Conservation (phyloP, 352 stramenopile genomes). For the Phytopythium vexans region DNA sequence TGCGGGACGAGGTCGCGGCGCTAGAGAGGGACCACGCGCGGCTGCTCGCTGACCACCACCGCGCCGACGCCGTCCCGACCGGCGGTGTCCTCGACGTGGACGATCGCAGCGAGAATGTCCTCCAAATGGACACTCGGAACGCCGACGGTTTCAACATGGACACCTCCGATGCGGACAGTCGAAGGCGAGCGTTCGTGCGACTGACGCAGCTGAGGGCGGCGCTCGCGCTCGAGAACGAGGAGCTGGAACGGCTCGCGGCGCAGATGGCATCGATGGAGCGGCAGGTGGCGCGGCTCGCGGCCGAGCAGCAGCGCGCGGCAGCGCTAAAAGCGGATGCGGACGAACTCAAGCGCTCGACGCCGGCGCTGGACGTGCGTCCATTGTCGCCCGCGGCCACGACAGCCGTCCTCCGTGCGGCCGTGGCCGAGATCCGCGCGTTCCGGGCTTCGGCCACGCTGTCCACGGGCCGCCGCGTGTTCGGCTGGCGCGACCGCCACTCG, state of each 20-base stretch:
- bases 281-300: slow-evolving; percentile 34
- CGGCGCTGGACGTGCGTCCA: slow-evolving; percentile 20
- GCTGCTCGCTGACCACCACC: slow-evolving; percentile 27
- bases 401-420: slow-evolving; percentile 41
- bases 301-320: slow-evolving; percentile 30
- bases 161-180: not conserved
- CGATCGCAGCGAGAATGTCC: no score
- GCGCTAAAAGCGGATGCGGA: slow-evolving; percentile 18
- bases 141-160: slow-evolving; percentile 2
- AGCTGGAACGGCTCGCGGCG: slow-evolving; percentile 39
- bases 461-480: slow-evolving; percentile 55
- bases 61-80: slow-evolving; percentile 21
- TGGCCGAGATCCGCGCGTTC: slow-evolving; percentile 48
- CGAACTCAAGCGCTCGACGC: slow-evolving; percentile 41
- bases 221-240: slow-evolving; percentile 50
- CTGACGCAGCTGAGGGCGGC: slow-evolving; percentile 44
- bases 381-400: slow-evolving; percentile 40
- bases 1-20: slow-evolving; percentile 37
- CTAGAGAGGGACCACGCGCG: slow-evolving; percentile 44
- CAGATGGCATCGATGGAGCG: slow-evolving; percentile 47
- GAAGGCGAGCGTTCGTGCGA: slow-evolving; percentile 35
- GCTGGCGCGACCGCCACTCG: slow-evolving; percentile 60
- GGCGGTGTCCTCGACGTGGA: not conserved
- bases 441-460: slow-evolving; percentile 37
- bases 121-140: no score